These are phyloP conservation scores for Flaveria robusta DNA, from an alignment of 129 eudicot genomes.

Conservation along the genomic window DNA sequence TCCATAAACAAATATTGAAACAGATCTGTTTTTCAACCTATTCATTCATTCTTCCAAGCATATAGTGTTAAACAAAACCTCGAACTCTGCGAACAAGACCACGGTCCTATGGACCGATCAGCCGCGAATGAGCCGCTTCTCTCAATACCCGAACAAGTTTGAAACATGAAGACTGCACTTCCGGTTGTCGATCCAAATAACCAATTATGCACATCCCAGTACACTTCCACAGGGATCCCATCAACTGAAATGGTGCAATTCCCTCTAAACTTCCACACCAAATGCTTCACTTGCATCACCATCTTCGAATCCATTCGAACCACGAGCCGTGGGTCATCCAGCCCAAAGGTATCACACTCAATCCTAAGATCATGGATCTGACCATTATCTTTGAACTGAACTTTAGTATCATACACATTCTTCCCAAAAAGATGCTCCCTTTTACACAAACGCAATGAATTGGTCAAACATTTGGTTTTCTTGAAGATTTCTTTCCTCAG, in stretches of 20 bases:
- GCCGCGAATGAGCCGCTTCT: conserved; percentile 37
- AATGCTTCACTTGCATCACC: conserved; percentile 72
- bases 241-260: conserved; percentile 62
- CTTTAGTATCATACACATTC: conserved; percentile 56
- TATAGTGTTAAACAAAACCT: conserved; percentile 65
- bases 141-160: conserved; percentile 54
- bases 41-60: conserved; percentile 79
- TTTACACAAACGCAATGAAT: conserved; percentile 49
- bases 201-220: conserved; percentile 90
- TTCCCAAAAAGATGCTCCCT: conserved; percentile 78
- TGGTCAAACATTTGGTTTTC: conserved; percentile 45
- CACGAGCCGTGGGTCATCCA: conserved; percentile 55
- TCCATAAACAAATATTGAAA: conserved; percentile 21
- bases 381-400: conserved; percentile 67
- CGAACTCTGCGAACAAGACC: conserved; percentile 50
- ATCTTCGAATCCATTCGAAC: conserved; percentile 56
- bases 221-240: conserved; percentile 77
- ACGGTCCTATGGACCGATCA: conserved; percentile 41
- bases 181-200: conserved; percentile 57
- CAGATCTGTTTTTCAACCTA: conserved; percentile 2
- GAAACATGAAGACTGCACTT: conserved; percentile 74
- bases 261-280: conserved; percentile 81
- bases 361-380: conserved; percentile 60
- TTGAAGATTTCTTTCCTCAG: conserved; percentile 66
- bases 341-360: conserved; percentile 59